These are phyloP conservation scores for Cytospora piceicola DNA, from an alignment of 2,329 filamentous ascomycete genomes.

Conservation along the genomic window DNA sequence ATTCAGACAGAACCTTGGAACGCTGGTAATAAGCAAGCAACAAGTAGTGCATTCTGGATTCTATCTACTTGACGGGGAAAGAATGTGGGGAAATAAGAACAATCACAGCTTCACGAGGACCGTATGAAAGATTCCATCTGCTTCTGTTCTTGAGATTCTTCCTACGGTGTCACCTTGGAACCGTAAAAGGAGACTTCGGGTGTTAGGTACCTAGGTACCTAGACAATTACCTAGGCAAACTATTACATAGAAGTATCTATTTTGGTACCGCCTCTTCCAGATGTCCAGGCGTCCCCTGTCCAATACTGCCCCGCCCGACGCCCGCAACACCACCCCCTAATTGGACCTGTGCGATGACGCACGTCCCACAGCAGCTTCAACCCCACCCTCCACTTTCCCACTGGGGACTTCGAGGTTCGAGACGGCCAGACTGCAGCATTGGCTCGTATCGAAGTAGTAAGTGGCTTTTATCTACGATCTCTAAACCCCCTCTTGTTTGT, in stretches of 20 bases:
- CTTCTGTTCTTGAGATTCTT: neutral
- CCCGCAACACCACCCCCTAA: slow-evolving; percentile 9
- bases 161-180: neutral
- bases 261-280: neutral
- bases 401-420: slow-evolving; percentile 18
- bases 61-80: no score
- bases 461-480: slow-evolving; percentile 22
- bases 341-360: slow-evolving; percentile 28
- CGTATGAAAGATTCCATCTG: no score
- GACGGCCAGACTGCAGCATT: slow-evolving; percentile 23
- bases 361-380: slow-evolving; percentile 5
- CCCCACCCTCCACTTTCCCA: slow-evolving; percentile 17
- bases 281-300: slow-evolving; percentile 1
- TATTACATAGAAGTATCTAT: neutral
- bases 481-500: slow-evolving; percentile 4
- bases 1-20: neutral
- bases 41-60: no score
- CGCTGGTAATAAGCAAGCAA: no score
- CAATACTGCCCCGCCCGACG: slow-evolving; percentile 21
- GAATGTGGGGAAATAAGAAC: neutral
- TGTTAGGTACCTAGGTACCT: no score
- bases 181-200: neutral
- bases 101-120: no score
- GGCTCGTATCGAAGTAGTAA: slow-evolving; percentile 2
- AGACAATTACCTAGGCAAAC: no score